phyloP scores from a whole-genome alignment of 805 yeast genomes.

The Starmerella khaoyaiensis region DNA sequence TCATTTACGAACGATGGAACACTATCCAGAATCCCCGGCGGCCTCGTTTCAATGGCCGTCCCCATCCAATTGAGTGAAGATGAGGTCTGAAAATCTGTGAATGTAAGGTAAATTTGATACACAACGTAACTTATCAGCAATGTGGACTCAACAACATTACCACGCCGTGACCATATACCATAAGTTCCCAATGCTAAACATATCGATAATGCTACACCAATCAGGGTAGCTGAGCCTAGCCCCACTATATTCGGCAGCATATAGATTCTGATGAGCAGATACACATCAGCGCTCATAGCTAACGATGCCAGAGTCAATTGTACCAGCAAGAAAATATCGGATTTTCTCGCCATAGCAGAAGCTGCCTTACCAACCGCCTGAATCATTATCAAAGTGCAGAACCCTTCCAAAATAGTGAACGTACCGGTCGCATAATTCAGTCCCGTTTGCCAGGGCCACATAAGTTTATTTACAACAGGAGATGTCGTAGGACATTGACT shows the following conservation, averaged over 20 bases:
- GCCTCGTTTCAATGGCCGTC: too few relatives aligned
- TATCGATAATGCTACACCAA: constrained; percentile 73
- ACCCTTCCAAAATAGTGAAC: constrained; percentile 82
- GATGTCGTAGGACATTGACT: constrained; percentile 23
- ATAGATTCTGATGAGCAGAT: constrained; percentile 72
- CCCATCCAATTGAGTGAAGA: too few relatives aligned
- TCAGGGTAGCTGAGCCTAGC: constrained; percentile 59
- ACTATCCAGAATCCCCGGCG: too few relatives aligned
- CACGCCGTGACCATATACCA: constrained; percentile 72
- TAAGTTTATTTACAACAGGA: constrained; percentile 25
- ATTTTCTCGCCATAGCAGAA: constrained; percentile 46
- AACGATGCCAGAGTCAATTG: constrained; percentile 61
- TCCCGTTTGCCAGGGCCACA: constrained; percentile 57
- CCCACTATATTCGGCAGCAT: constrained; percentile 56
- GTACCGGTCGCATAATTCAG: constrained; percentile 75
- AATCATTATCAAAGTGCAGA: constrained; percentile 79
- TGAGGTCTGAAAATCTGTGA: constrained; percentile 66
- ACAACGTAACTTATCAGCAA: constrained; percentile 81
- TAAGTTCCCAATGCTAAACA: constrained; percentile 62
- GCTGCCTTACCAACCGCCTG: constrained; percentile 83
- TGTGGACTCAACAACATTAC: constrained; percentile 84
- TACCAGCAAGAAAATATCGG: constrained; percentile 69
- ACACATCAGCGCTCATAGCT: constrained; percentile 60
- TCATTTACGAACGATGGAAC: too few relatives aligned
- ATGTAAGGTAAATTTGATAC: constrained; percentile 81